Percentiles rank a stretch among this genome's conserved stretches.
phyloP scores from a whole-genome alignment of 441 rosid species.

The Adansonia gregorii region DNA sequence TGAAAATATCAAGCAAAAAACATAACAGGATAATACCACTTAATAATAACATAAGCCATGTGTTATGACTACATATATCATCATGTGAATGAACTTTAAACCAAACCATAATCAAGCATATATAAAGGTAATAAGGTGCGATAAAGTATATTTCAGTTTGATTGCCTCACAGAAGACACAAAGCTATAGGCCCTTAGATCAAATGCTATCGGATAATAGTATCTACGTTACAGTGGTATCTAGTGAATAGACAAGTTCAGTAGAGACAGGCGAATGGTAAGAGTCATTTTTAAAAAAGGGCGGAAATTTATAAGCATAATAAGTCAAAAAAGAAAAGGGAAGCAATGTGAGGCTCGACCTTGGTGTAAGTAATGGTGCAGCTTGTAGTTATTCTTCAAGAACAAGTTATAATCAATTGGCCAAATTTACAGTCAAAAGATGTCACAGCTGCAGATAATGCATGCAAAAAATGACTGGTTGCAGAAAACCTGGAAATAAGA shows the following conservation, averaged over 20 bases:
- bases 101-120: not conserved
- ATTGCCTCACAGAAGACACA: not conserved
- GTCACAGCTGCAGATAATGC: not conserved
- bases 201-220: not conserved
- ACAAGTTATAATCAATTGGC: not conserved
- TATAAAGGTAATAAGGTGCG: not conserved
- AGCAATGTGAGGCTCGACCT: not conserved
- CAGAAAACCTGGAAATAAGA: not conserved
- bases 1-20: not conserved
- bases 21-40: not conserved
- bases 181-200: constrained; percentile 2
- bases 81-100: not conserved
- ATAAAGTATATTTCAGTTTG: not conserved
- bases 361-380: not conserved
- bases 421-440: not conserved
- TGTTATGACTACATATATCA: not conserved
- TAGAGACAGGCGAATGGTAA: not conserved
- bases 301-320: not conserved
- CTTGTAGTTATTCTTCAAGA: constrained; percentile 13
- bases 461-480: not conserved
- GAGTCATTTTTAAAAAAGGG: not conserved
- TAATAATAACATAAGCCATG: constrained; percentile 2
- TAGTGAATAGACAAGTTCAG: constrained; percentile 1
- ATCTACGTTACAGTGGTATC: not conserved
- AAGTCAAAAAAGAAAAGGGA: not conserved